These are phyloP conservation scores for Aquilaria agallochum DNA, from an alignment of 441 rosid species.

Conservation along the genomic window DNA sequence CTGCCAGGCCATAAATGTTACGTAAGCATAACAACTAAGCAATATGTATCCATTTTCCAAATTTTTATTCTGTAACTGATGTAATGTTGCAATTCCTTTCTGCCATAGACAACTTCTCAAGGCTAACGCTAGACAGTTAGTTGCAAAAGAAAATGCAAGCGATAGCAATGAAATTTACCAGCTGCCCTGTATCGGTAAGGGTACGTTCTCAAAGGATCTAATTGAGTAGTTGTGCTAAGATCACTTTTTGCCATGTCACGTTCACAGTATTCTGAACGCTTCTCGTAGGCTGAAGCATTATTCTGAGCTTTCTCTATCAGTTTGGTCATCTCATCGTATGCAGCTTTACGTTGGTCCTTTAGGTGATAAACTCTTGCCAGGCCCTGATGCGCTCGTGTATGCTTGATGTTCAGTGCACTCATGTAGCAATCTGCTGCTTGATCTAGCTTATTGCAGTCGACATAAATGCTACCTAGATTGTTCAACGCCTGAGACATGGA, in stretches of 20 bases:
- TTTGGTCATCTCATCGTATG: slow-evolving; percentile 97
- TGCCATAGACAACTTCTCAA: no score
- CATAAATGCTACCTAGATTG: slow-evolving; percentile 85
- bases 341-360: slow-evolving; percentile 77
- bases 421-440: slow-evolving; percentile 88
- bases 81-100: no score
- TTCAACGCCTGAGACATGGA: slow-evolving; percentile 70
- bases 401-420: slow-evolving; percentile 89
- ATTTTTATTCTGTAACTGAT: no score
- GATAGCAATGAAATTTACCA: slow-evolving; percentile 33
- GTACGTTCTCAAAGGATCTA: slow-evolving; percentile 92
- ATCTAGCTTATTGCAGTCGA: slow-evolving; percentile 89
- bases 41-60: no score
- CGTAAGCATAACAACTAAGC: not conserved
- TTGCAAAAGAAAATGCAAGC: not conserved
- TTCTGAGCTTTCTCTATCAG: slow-evolving; percentile 86
- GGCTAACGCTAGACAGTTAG: no score
- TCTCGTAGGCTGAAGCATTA: slow-evolving; percentile 93
- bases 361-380: slow-evolving; percentile 90
- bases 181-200: slow-evolving; percentile 99
- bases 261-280: slow-evolving; percentile 94
- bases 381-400: slow-evolving; percentile 97
- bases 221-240: slow-evolving; percentile 71
- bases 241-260: slow-evolving; percentile 94
- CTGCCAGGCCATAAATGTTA: slow-evolving; percentile 30